Evolutionary conservation across 805 yeast species (phyloP).

Genomic region (Scheffersomyces lignosus): DNA sequence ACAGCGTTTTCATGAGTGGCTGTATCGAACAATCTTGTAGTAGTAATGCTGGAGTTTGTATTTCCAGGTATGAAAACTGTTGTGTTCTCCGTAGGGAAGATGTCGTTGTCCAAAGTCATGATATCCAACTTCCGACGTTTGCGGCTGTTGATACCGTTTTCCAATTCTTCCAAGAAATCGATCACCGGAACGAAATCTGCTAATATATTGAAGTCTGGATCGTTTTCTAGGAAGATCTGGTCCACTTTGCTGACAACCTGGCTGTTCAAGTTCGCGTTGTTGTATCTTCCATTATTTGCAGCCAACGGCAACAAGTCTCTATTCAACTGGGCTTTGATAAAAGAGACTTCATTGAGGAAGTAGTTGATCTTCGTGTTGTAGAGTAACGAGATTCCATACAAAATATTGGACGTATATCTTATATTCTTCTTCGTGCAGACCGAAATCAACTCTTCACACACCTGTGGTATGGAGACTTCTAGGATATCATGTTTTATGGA

Average conservation of each 20-base stretch:
- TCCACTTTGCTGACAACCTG: conserved; percentile 1
- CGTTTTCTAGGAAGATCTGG: conserved; percentile 20
- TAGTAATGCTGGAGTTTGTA: too few relatives aligned
- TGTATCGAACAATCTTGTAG: too few relatives aligned
- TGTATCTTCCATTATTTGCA: background rate
- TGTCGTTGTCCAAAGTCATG: conserved; percentile 9
- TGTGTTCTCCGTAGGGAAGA: conserved; percentile 11
- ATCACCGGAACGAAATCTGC: conserved; percentile 19
- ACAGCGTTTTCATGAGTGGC: too few relatives aligned
- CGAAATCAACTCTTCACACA: conserved; percentile 31
- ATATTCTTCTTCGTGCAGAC: conserved; percentile 11
- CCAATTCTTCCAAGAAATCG: conserved; percentile 7
- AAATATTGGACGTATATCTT: conserved; percentile 41
- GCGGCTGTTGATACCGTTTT: conserved; percentile 1
- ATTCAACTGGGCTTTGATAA: conserved; percentile 5
- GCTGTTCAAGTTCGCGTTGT: too few relatives aligned
- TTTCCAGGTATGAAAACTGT: too few relatives aligned
- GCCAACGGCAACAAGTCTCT: conserved; percentile 1
- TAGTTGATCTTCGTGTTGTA: conserved; percentile 51
- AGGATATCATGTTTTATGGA: conserved; percentile 31
- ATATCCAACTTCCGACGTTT: conserved; percentile 18
- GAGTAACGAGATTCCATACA: conserved; percentile 50
- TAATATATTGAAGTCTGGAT: conserved; percentile 25
- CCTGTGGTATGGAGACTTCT: conserved; percentile 40
- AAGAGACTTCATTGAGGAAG: conserved; percentile 34